Evolutionary conservation across 495 filamentous ascomycete genomes (phyloP).

Genomic region (Aspergillus kassunensis): DNA sequence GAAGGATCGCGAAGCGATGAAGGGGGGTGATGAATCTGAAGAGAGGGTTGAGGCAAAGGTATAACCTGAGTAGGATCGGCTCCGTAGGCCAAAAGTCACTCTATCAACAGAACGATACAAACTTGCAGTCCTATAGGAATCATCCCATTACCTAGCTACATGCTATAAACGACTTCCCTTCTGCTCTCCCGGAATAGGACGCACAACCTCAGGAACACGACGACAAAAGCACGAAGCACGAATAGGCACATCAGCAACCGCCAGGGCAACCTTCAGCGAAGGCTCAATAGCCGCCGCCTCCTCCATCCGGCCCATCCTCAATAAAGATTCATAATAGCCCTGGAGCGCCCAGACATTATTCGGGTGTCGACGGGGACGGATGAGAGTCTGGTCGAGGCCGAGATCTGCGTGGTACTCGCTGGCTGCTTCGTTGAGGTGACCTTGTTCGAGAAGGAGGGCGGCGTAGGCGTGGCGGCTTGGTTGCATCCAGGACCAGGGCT

Average conservation of each 20-base stretch:
- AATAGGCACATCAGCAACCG: conserved; percentile 53
- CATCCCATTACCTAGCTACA: too few species aligned
- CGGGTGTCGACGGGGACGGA: conserved; percentile 54
- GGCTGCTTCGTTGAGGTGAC: neutral
- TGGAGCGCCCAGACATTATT: conserved; percentile 65
- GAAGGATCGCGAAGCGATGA: conserved; percentile 3
- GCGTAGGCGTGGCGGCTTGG: conserved; percentile 60
- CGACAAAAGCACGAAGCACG: conserved; percentile 58
- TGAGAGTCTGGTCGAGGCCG: conserved; percentile 43
- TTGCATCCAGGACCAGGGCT: conserved; percentile 68
- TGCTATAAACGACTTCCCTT: neutral
- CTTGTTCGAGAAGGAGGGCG: neutral
- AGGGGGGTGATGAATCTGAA: neutral
- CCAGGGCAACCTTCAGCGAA: conserved; percentile 46
- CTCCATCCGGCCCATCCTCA: conserved; percentile 38
- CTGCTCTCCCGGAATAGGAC: too few species aligned
- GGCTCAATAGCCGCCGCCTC: conserved; percentile 48
- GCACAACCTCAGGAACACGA: too few species aligned
- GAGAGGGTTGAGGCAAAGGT: neutral
- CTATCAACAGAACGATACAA: too few species aligned
- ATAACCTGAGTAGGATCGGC: too few species aligned
- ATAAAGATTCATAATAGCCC: conserved; percentile 58
- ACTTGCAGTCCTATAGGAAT: too few species aligned
- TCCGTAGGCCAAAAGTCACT: too few species aligned
- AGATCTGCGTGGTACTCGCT: neutral